These are phyloP conservation scores for Ustilaginoidea virens DNA, from an alignment of 2,329 filamentous ascomycete genomes.

Conservation along the genomic window DNA sequence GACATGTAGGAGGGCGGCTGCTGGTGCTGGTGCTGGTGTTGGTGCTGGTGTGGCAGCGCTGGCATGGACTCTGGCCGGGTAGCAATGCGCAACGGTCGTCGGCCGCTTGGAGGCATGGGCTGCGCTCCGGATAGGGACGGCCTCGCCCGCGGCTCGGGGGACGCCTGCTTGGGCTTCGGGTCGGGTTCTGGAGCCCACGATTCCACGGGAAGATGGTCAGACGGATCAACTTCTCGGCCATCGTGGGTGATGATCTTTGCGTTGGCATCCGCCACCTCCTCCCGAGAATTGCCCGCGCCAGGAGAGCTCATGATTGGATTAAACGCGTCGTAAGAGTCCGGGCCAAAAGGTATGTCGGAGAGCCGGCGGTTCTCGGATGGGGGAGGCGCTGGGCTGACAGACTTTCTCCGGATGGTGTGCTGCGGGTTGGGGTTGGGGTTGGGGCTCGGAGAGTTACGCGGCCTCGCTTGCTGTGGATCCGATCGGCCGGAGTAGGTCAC, in stretches of 20 bases:
- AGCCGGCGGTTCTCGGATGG: slow-evolving; percentile 31
- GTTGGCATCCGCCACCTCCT: slow-evolving; percentile 33
- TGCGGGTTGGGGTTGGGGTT: slow-evolving; percentile 28
- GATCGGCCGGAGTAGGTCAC: slow-evolving; percentile 22
- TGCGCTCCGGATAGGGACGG: slow-evolving; percentile 36
- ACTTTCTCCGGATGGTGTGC: slow-evolving; percentile 52
- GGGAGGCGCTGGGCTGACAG: slow-evolving; percentile 54
- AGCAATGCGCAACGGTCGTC: slow-evolving; percentile 35
- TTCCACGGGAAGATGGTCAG: slow-evolving; percentile 63
- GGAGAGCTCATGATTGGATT: slow-evolving; percentile 41
- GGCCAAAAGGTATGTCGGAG: slow-evolving; percentile 54
- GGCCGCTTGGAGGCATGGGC: slow-evolving; percentile 32
- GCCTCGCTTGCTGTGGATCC: slow-evolving; percentile 12
- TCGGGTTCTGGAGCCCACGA: slow-evolving; percentile 67
- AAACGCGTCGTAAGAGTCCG: slow-evolving; percentile 59
- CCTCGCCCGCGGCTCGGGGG: slow-evolving; percentile 21
- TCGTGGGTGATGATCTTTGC: slow-evolving; percentile 64
- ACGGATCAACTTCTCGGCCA: slow-evolving; percentile 64
- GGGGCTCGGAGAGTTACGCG: slow-evolving; percentile 20
- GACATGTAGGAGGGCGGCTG: slow-evolving; percentile 12
- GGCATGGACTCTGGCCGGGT: slow-evolving; percentile 32
- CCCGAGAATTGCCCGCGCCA: slow-evolving; percentile 12
- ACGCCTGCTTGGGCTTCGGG: slow-evolving; percentile 19
- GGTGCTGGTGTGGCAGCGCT: slow-evolving; percentile 15
- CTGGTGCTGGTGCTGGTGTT: too few relatives aligned